These are phyloP conservation scores for Microascus cirrosus DNA, from an alignment of 2,329 filamentous ascomycete genomes.

Conservation along the genomic window DNA sequence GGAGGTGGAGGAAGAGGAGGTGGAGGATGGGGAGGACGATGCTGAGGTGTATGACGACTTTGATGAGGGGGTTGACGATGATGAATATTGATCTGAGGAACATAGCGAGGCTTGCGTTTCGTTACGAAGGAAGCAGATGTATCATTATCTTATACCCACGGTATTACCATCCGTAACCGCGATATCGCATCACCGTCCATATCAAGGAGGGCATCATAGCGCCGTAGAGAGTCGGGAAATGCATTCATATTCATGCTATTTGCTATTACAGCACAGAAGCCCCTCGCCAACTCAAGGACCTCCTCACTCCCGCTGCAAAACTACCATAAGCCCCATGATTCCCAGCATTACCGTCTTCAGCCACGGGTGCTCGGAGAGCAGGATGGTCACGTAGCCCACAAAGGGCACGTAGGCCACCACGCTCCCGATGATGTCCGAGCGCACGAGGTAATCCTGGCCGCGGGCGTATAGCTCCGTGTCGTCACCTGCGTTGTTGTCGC, in stretches of 20 bases:
- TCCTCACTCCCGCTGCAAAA: slow-evolving; percentile 73
- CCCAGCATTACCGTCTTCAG: slow-evolving; percentile 90
- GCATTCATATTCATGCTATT: not conserved
- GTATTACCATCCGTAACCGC: not conserved
- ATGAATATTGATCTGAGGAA: not conserved
- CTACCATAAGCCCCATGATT: slow-evolving; percentile 87
- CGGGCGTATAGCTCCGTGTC: slow-evolving; percentile 80
- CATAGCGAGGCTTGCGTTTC: not conserved
- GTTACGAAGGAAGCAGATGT: not conserved
- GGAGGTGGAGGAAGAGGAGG: slow-evolving; percentile 21
- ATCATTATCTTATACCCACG: not conserved
- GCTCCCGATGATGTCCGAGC: slow-evolving; percentile 85
- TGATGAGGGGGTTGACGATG: slow-evolving; percentile 13
- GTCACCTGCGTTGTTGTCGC: slow-evolving; percentile 90
- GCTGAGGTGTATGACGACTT: slow-evolving; percentile 21
- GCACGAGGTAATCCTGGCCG: slow-evolving; percentile 76
- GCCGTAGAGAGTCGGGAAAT: too few species aligned
- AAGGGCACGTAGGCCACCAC: slow-evolving; percentile 88
- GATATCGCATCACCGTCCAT: not conserved
- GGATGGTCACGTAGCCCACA: slow-evolving; percentile 92
- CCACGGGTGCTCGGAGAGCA: slow-evolving; percentile 93
- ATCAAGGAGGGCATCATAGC: too few species aligned
- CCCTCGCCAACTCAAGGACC: not conserved
- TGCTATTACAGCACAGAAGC: not conserved
- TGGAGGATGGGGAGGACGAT: slow-evolving; percentile 17